A percentile compares a stretch with the other conserved stretches of the same genome.
Evolutionary conservation across 2,329 filamentous ascomycete species (phyloP).

Genomic region (Botryotinia convoluta): DNA sequence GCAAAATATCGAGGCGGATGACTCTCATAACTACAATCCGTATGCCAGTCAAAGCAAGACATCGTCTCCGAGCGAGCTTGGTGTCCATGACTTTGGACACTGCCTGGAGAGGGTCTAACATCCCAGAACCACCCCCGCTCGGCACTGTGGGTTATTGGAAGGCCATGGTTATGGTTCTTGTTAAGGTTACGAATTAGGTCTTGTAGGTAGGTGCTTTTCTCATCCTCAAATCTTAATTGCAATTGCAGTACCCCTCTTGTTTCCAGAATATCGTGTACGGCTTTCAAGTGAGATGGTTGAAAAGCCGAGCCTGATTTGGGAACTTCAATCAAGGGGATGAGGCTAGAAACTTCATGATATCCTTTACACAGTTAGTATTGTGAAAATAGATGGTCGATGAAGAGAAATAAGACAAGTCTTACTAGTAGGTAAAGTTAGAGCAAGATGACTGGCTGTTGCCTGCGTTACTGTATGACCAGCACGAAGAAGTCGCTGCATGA

Average conservation of each 20-base stretch:
- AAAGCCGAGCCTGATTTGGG: not conserved
- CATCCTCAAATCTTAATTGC: slow-evolving; percentile 27
- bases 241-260: slow-evolving; percentile 28
- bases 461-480: not conserved
- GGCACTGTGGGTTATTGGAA: slow-evolving; percentile 31
- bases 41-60: slow-evolving; percentile 38
- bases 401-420: not conserved
- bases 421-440: not conserved
- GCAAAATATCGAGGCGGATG: slow-evolving; percentile 35
- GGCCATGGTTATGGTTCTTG: slow-evolving; percentile 24
- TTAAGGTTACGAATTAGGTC: slow-evolving; percentile 23
- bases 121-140: slow-evolving; percentile 36
- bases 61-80: slow-evolving; percentile 21
- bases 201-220: slow-evolving; percentile 29
- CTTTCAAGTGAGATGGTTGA: slow-evolving; percentile 2
- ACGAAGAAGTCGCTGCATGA: slow-evolving; percentile 2
- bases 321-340: not conserved
- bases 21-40: slow-evolving; percentile 35
- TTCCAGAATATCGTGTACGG: slow-evolving; percentile 25
- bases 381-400: not conserved
- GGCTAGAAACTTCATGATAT: not conserved
- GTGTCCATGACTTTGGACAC: slow-evolving; percentile 31
- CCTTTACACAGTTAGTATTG: not conserved
- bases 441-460: not conserved
- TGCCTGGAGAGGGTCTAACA: slow-evolving; percentile 29